These are phyloP conservation scores for Phialophora verrucosa DNA, from an alignment of 2,329 filamentous ascomycete species.

Conservation along the genomic window DNA sequence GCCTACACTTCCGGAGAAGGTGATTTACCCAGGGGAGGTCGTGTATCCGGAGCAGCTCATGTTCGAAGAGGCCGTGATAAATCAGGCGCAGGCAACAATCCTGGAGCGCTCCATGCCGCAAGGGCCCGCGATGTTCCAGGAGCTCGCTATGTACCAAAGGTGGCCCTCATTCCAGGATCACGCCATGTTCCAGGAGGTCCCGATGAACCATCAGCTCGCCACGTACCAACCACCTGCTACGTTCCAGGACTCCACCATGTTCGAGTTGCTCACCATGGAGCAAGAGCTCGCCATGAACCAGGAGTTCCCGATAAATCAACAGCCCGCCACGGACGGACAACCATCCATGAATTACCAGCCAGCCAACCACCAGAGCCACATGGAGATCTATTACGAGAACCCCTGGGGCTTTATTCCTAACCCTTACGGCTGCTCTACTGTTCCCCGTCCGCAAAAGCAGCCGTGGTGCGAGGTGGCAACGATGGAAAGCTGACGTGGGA, in stretches of 20 bases:
- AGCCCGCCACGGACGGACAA: background rate
- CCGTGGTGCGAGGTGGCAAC: background rate
- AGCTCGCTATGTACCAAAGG: background rate
- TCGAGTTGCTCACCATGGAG: too few relatives aligned
- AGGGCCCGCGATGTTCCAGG: background rate
- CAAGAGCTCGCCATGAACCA: background rate
- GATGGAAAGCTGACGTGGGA: background rate
- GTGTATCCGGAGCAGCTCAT: background rate
- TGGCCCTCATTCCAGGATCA: background rate
- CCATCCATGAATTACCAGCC: background rate
- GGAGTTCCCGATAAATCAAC: background rate
- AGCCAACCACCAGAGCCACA: background rate
- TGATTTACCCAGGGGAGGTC: background rate
- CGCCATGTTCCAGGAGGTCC: background rate
- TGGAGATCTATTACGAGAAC: background rate
- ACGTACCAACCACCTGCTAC: background rate
- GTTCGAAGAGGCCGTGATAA: background rate
- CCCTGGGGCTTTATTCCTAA: background rate
- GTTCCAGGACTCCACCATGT: background rate
- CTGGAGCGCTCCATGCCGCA: background rate
- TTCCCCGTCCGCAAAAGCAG: background rate
- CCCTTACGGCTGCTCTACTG: background rate
- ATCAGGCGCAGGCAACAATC: background rate
- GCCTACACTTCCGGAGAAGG: background rate
- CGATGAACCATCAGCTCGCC: background rate